Evolutionary conservation across 2,329 filamentous ascomycete species (phyloP), one percentile per base, ranked within the genome.

Genomic region (Arthrinium puccinioides): DNA sequence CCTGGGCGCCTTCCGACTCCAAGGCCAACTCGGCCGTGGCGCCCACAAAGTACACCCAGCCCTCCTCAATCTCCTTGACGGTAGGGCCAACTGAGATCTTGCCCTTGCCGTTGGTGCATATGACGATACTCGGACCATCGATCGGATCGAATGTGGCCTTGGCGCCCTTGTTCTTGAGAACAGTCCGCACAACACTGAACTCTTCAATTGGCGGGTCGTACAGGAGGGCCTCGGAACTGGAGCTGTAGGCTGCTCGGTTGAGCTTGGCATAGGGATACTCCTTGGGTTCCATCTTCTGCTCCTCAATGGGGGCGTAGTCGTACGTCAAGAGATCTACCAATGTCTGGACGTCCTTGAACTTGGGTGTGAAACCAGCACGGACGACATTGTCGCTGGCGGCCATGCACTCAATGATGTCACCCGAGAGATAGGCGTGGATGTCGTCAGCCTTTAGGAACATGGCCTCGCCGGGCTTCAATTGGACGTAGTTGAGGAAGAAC

Each of bases 331-430:
- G 94, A 44, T 79, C 74, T 23, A 90, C 87, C 9, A 98, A 72
- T 0, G 88, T 97, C 37, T 80, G 66, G 16, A 97, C 87, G 51
- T 98, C 92, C 67, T 97, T 96, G 74, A 95, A 98, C 60, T 98
- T 98, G 39, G 92, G 92, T 0, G 92, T 98, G 63, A 98, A 92
- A 29, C 92, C 92, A 0, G 92, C 92, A 39, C 92, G 87, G 36
- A 98, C 89, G 24, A 98, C 92, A 49, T 98, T 98, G 72, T 98
- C 92, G n/a, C 87, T 94, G 8, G 87, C 84, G 0, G 92, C 92
- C 92, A 98, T 98, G 70, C 92, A 98, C 64, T 98, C 92, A 58
- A 98, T 88, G 50, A 98, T 95, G 55, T 98, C 90, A 42, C 87
- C 87, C 3, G 82, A 87, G 29, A 94, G 66, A 61, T 98, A 98